phyloP scores from a whole-genome alignment of 2,329 filamentous ascomycete species.

The Diaporthe sp. region DNA sequence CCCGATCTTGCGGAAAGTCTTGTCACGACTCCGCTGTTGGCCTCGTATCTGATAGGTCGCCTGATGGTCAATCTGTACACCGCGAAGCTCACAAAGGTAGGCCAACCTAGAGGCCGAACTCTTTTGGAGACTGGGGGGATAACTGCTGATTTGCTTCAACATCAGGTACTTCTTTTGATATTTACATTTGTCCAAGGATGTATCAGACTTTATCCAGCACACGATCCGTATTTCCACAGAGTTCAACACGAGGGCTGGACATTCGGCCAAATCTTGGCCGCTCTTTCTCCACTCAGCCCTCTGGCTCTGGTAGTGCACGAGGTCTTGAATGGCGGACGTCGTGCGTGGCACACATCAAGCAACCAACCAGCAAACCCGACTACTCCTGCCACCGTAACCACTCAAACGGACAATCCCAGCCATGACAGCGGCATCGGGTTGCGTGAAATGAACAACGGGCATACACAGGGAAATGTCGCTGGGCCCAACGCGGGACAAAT shows the following conservation, averaged over 20 bases:
- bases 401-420: background rate
- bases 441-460: background rate
- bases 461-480: background rate
- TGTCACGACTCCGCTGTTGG: slow-evolving; percentile 7
- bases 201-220: background rate
- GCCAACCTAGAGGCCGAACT: too few relatives aligned
- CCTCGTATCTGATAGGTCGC: background rate
- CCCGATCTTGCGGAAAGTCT: slow-evolving; percentile 1
- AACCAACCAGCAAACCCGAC: background rate
- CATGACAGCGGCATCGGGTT: background rate
- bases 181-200: background rate
- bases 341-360: background rate
- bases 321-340: background rate
- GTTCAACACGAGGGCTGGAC: background rate
- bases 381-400: background rate
- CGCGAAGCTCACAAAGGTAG: slow-evolving; percentile 4
- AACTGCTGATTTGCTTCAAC: background rate
- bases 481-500: background rate
- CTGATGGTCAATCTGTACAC: background rate
- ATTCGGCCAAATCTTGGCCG: background rate
- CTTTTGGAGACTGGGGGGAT: background rate
- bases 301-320: background rate
- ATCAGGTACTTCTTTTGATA: slow-evolving; percentile 1
- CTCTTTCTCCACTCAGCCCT: background rate
- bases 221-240: background rate